Evolutionary conservation across 2,329 filamentous ascomycete genomes (phyloP), one percentile per base, ranked within the genome.

Genomic region (Hypoxylon sp.): DNA sequence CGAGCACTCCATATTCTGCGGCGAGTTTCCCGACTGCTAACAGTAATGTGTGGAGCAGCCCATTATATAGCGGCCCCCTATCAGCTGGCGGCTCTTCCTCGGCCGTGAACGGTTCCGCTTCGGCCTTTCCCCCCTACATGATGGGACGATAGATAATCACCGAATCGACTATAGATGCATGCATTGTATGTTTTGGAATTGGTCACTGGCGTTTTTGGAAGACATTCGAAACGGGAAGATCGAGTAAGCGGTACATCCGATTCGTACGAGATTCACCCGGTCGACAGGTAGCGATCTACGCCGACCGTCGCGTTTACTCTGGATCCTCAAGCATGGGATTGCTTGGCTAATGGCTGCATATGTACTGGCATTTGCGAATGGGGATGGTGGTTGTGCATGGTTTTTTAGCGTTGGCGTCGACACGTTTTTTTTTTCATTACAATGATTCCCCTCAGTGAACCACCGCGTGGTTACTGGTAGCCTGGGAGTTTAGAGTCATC

Each of bases 371-470:
- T 78, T 77, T 74, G 70, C 70, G 68, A 68, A 69, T 65, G 65
- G 71, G 69, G 70, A 68, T 74, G 65, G 70, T 73, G 64, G 58
- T 68, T 67, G 66, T 73, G 70, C 73, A 75, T 77, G 70, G 70
- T 72, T 77, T 69, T 69, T 75, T 71, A 77, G 76, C 74, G 75
- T 74, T 53, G 73, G 75, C 74, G 75, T 75, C 72, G 71, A 74
- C 66, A 70, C n/a, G n/a, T n/a, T n/a, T n/a, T 27, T 27, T 72
- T 71, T 59, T 71, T 66, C 64, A 74, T 75, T 71, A 68, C 68
- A 61, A 73, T 68, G 74, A 73, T 75, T 73, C 67, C 70, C 72
- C 70, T 70, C 54, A 61, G 69, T 61, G 67, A 68, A 61, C 73
- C 72, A 68, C 65, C 62, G 69, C 32, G 73, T 75, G 75, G 67